Base-by-base conservation (phyloP, 345 rosid genomes). In the Murraya paniculata region DNA sequence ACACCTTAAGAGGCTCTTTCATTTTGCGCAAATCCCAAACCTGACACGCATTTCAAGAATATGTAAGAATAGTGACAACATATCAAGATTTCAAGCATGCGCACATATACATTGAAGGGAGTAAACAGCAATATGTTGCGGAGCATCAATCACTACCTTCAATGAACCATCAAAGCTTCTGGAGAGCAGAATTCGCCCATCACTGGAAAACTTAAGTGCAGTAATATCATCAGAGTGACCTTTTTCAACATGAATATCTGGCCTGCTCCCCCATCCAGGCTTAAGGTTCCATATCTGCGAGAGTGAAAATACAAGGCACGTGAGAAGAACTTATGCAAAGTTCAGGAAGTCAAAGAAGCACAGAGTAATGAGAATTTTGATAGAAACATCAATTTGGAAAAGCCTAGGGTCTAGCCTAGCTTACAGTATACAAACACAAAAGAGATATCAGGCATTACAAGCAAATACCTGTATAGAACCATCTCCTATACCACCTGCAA, bases 231-330 rank as follows among this genome's bases (percentile, higher is more conserved):
- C 99, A 64, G 92, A 87, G 83, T 96, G 99, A 77, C 89, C 91
- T 75, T 91, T 91, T 75, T 90, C 97, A 64, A 92, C 86, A 59
- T 88, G 81, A 75, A 92, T 75, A 81, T 96, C 98, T 1, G 99
- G 99, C 84, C 99, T 86, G 86, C 98, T 96, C 85, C 98, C 99
- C 98, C 99, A 96, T 80, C 98, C 99, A 0, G 97, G 94, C 86
- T 96, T 92, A 71, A 91, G 93, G 83, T 88, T 94, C 99, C 98
- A 96, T 73, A 92, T 73, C 99, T 95, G 85, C 66, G 75, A 71
- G 53, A 64, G 79, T 9, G 69, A 70, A 77, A 45, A 56, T 38
- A 71, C 61, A 64, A 45, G 21, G 66, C 53, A n/a, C 16, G 5
- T 41, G 48, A 70, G 22, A 71, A 33, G 60, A 25, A 62, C 22